A percentile compares a stretch with the other conserved stretches of the same genome.
Evolutionary conservation across 1,284 basidiomycete species (phyloP).

Genomic region (Mycena sp.): DNA sequence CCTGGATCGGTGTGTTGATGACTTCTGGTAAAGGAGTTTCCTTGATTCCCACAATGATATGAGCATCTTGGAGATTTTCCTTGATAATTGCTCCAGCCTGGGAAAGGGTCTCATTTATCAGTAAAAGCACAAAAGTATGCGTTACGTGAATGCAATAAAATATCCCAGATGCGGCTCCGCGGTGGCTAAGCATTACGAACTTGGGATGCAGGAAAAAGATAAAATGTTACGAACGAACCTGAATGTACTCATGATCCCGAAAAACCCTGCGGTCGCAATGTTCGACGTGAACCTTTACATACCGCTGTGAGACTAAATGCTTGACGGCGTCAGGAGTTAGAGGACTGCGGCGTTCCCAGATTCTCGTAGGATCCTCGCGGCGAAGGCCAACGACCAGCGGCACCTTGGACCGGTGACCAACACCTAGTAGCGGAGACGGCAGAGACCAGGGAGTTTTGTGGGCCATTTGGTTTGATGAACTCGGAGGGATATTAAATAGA

Average conservation of each 20-base stretch:
- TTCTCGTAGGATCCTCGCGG: conserved; percentile 80
- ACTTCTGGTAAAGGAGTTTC: conserved; percentile 79
- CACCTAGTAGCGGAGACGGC: neutral
- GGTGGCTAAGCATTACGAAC: neutral
- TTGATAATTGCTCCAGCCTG: conserved; percentile 83
- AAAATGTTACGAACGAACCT: conserved; percentile 54
- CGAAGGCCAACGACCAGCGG: conserved; percentile 32
- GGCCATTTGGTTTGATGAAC: neutral
- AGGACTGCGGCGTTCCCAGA: conserved; percentile 91
- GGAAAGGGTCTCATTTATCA: conserved; percentile 21
- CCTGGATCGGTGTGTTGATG: conserved; percentile 52
- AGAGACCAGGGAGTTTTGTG: neutral
- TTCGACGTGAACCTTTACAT: conserved; percentile 78
- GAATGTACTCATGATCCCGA: conserved; percentile 66
- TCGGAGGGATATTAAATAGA: neutral
- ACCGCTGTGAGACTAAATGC: conserved; percentile 59
- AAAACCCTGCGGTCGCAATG: conserved; percentile 82
- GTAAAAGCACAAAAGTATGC: conserved; percentile 3
- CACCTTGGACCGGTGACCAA: neutral
- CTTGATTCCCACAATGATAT: conserved; percentile 89
- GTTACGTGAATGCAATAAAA: neutral
- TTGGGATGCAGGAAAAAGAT: conserved; percentile 1
- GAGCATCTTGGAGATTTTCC: conserved; percentile 66
- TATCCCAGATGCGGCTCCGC: too few relatives aligned
- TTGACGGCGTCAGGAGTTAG: conserved; percentile 80